Percentiles rank a stretch among this genome's conserved stretches.
Evolutionary conservation across 2,329 filamentous ascomycete genomes (phyloP).

Genomic region (Capronia epimyces): DNA sequence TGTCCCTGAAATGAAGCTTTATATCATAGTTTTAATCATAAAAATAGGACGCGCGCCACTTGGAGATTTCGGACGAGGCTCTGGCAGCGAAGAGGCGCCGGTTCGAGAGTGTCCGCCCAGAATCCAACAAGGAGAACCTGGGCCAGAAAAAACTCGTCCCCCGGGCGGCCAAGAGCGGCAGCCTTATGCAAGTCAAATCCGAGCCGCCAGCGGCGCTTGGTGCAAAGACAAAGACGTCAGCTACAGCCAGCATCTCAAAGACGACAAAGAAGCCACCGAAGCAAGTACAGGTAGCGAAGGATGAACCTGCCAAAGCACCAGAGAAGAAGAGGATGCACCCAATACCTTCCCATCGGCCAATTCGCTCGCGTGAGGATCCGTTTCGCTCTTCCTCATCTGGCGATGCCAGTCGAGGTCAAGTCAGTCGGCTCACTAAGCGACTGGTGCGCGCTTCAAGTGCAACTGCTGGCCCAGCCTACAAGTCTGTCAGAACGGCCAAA

Average conservation of each 20-base stretch:
- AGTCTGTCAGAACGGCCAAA: not conserved
- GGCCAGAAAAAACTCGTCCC: not conserved
- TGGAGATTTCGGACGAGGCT: not conserved
- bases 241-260: not conserved
- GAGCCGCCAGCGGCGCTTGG: not conserved
- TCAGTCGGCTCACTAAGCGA: not conserved
- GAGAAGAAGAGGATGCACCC: not conserved
- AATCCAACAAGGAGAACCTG: conserved; percentile 8
- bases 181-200: not conserved
- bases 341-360: not conserved
- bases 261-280: not conserved
- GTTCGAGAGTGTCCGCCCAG: conserved; percentile 1
- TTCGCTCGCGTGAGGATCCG: not conserved
- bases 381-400: not conserved
- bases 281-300: not conserved
- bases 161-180: not conserved
- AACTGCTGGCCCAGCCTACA: not conserved
- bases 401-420: not conserved
- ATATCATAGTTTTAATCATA: not conserved
- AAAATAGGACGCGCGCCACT: not conserved
- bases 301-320: not conserved
- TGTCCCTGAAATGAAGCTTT: not conserved
- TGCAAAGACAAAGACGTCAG: not conserved
- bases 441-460: not conserved
- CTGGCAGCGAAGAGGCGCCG: not conserved